Base-by-base conservation (phyloP, 1,284 basidiomycete genomes). In the Microstroma glucosiphilum region DNA sequence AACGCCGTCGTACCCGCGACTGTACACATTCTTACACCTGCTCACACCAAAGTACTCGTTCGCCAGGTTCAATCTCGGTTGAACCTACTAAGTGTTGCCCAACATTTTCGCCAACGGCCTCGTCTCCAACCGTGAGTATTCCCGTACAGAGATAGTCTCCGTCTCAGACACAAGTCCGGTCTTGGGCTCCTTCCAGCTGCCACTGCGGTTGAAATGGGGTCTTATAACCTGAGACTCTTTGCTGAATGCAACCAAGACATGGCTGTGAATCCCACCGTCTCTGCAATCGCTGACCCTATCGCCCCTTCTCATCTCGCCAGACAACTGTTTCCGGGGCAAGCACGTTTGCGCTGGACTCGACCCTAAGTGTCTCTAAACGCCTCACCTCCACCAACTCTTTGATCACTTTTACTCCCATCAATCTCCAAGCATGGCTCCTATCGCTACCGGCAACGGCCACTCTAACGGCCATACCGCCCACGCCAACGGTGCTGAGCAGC, bases 71-170 rank as follows among this genome's bases (percentile, higher is more conserved):
- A 37, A 37, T 37, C 30, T 37, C 30, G 30, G 30, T 37, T 37
- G 30, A 37, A 37, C 30, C 30, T 37, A 37, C 30, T 37, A 37
- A 37, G 30, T 9, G 30, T 48, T 61, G 61, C 61, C 61, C 61
- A 75, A 54, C 73, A 77, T 76, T 73, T 78, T 73, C 68, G 67
- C 75, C 67, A 77, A 77, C 67, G 71, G 75, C 63, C 69, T 77
- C 60, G 72, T 76, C 73, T 75, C 73, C 46, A 69, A 66, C 56
- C 76, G 70, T 62, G 63, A 65, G 65, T 71, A 61, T 60, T 1
- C n/a, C n/a, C n/a, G n/a, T n/a, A n/a, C n/a, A n/a, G n/a, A n/a
- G n/a, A n/a, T n/a, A n/a, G n/a, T n/a, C n/a, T n/a, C n/a, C n/a
- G n/a, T n/a, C n/a, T n/a, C n/a, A n/a, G n/a, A n/a, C n/a, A n/a